Evolutionary conservation across 2,329 filamentous ascomycete species (phyloP).

Genomic region (Aspergillus hortae): DNA sequence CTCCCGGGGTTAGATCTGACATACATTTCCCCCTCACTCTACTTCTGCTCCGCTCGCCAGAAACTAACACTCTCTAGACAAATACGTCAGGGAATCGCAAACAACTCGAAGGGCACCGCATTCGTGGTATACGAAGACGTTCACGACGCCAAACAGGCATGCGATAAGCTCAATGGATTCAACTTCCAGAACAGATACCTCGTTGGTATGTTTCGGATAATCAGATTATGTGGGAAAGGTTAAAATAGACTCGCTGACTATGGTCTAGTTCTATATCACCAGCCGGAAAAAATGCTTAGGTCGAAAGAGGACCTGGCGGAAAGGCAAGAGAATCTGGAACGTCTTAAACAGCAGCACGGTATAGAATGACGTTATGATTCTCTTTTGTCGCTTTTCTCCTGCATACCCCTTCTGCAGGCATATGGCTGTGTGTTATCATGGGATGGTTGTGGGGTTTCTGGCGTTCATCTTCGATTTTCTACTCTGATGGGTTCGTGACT

Average conservation of each 20-base stretch:
- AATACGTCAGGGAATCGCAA: slow-evolving; percentile 96
- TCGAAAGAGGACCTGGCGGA: slow-evolving; percentile 92
- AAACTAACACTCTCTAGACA: slow-evolving; percentile 58
- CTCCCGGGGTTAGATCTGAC: background rate
- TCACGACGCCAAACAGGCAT: slow-evolving; percentile 96
- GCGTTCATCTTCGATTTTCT: slow-evolving; percentile 25
- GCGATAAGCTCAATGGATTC: slow-evolving; percentile 99
- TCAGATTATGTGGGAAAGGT: slow-evolving; percentile 20
- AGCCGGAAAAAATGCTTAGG: slow-evolving; percentile 74
- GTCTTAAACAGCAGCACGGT: slow-evolving; percentile 94
- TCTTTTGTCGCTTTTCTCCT: slow-evolving; percentile 23
- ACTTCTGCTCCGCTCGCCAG: background rate
- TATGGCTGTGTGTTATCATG: slow-evolving; percentile 30
- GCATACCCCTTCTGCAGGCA: slow-evolving; percentile 31
- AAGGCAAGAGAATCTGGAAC: slow-evolving; percentile 95
- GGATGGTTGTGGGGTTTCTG: slow-evolving; percentile 39
- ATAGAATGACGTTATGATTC: slow-evolving; percentile 72
- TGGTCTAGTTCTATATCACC: slow-evolving; percentile 65
- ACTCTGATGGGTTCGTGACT: slow-evolving; percentile 32
- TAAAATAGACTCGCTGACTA: slow-evolving; percentile 4
- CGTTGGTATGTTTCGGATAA: slow-evolving; percentile 65
- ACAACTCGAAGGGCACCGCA: slow-evolving; percentile 95
- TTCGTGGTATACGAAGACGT: slow-evolving; percentile 99
- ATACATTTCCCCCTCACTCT: background rate
- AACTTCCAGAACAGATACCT: slow-evolving; percentile 99